Evolutionary conservation across 192 early-diverging fungal species (phyloP), one percentile per base, ranked within the genome.

Genomic region (Lobosporangium transversale): DNA sequence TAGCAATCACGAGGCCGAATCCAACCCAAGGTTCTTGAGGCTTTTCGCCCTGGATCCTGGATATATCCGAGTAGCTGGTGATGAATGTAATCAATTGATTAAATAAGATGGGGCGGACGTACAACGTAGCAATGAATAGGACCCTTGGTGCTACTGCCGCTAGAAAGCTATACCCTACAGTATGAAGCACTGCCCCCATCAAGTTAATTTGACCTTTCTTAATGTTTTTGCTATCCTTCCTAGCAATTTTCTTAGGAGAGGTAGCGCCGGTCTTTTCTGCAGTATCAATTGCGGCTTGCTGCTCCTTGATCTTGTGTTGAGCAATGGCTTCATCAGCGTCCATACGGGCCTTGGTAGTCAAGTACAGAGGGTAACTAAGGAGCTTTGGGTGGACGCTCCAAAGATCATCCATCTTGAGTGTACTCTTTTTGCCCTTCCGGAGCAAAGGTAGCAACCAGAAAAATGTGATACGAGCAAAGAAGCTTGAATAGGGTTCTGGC

Each of bases 371-470:
- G 45, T 76, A 76, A 9, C 55, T 59, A 51, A 66, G 71, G 0
- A 76, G 53, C 30, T 76, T 76, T 2, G 71, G 71, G 21, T 68
- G 62, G 3, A 79, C 4, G 27, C 40, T 67, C 47, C 58, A 79
- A 31, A 79, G 56, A 47, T 83, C 81, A 12, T 65, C 66, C 62
- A 68, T 62, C 14, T 42, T 58, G 21, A 83, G 66, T 8, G 79
- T 26, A 37, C 64, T 59, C 12, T 48, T 56, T 36, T 58, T 59
- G 17, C 81, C 81, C 17, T 57, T 51, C 10, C 60, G 42, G n/a
- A 83, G 57, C 37, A 83, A 62, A 0, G 79, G 71, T 24, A 69
- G 24, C 24, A 79, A 23, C 81, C 81, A 83, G 27, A 70, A 70
- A 68, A 81, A 83, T 10, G 63, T 71, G 21, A 83, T 47, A n/a